These are phyloP conservation scores for Conidiobolus incongruus DNA, from an alignment of 371 early-diverging fungal genomes.

Conservation along the genomic window DNA sequence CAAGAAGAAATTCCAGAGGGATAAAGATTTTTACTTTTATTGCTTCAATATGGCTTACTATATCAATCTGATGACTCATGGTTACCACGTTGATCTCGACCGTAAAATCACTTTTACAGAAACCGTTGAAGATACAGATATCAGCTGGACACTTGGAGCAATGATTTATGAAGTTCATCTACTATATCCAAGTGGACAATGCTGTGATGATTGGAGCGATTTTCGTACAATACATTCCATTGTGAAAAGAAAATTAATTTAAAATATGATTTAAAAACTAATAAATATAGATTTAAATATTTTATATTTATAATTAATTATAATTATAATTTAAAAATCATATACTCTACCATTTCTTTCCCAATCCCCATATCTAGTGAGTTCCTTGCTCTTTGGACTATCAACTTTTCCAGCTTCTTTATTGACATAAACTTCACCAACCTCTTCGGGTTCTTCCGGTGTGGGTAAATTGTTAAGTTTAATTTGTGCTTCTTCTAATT, in stretches of 20 bases:
- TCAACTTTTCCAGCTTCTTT: constrained; percentile 55
- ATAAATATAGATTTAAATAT: too few species aligned
- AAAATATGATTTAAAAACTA: too few species aligned
- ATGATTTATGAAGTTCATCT: neutral
- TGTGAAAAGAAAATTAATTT: too few species aligned
- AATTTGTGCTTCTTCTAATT: too few species aligned
- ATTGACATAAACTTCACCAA: too few species aligned
- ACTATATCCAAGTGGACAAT: neutral
- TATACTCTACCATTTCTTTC: constrained; percentile 60
- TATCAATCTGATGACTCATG: neutral
- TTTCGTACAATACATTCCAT: too few species aligned
- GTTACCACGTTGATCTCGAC: neutral
- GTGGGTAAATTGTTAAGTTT: too few species aligned
- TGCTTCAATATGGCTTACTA: neutral
- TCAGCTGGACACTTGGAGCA: neutral
- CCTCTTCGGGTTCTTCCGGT: too few species aligned
- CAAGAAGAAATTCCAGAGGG: too few species aligned
- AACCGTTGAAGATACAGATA: neutral
- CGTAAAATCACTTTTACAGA: neutral
- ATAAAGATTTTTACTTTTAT: neutral
- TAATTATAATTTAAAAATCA: too few species aligned
- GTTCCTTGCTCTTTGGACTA: constrained; percentile 60
- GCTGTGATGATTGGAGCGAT: too few species aligned
- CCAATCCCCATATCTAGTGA: constrained; percentile 76
- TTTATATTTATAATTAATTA: too few species aligned